Evolutionary conservation across 495 filamentous ascomycete genomes (phyloP).

Genomic region (Penicillium tannophilum): DNA sequence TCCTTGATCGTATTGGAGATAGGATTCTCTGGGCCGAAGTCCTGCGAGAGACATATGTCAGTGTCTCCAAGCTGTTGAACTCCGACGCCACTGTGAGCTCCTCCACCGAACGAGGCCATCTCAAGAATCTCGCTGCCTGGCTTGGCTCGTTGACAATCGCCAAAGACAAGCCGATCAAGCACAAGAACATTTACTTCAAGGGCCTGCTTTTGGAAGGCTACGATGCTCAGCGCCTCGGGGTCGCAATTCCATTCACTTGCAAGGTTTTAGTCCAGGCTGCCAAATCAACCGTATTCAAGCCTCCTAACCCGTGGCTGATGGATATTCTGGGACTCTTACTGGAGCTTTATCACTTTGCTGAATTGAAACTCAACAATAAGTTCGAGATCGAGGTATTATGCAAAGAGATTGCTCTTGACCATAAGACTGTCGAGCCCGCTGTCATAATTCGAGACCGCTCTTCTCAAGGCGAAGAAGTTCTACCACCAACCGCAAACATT

Average conservation of each 20-base stretch:
- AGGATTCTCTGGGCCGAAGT: conserved; percentile 82
- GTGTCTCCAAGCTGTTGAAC: conserved; percentile 82
- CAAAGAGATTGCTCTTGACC: conserved; percentile 84
- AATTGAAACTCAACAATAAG: conserved; percentile 91
- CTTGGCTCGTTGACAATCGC: conserved; percentile 92
- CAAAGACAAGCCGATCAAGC: conserved; percentile 92
- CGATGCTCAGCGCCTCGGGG: conserved; percentile 82
- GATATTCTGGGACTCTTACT: conserved; percentile 85
- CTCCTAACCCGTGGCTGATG: conserved; percentile 97
- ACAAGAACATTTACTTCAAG: conserved; percentile 95
- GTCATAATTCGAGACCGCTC: conserved; percentile 75
- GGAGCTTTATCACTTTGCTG: conserved; percentile 89
- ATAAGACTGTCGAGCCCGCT: conserved; percentile 83
- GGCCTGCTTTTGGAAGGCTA: conserved; percentile 90
- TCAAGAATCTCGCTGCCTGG: conserved; percentile 93
- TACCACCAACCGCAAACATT: conserved; percentile 51
- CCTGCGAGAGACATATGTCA: conserved; percentile 88
- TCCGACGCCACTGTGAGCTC: conserved; percentile 80
- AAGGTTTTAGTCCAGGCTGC: conserved; percentile 84
- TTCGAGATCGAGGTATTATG: conserved; percentile 98
- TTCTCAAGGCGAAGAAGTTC: conserved; percentile 59
- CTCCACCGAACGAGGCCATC: conserved; percentile 75
- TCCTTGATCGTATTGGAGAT: conserved; percentile 80
- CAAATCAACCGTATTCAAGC: conserved; percentile 86
- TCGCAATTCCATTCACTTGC: conserved; percentile 96